These are phyloP conservation scores for Cladosporium sp. DNA, from an alignment of 2,329 filamentous ascomycete species.

Conservation along the genomic window DNA sequence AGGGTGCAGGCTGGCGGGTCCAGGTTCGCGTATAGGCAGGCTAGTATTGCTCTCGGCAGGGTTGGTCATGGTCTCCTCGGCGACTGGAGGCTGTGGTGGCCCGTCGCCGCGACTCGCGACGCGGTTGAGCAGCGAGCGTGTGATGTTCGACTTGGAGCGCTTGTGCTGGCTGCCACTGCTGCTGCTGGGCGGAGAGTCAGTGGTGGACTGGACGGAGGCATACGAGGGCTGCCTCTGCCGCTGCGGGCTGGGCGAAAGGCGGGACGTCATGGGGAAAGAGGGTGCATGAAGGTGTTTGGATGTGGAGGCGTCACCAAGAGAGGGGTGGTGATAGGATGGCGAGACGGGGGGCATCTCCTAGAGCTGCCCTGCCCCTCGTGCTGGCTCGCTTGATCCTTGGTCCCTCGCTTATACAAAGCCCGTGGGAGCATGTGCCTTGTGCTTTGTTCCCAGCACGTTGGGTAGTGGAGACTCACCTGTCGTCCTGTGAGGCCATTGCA, in stretches of 20 bases:
- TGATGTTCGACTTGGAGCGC: constrained; percentile 50
- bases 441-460: background rate
- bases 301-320: background rate
- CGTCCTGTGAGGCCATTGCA: background rate
- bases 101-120: constrained; percentile 45
- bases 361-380: background rate
- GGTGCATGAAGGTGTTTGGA: background rate
- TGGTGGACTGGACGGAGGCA: background rate
- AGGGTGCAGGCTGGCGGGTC: constrained; percentile 6
- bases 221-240: constrained; percentile 3
- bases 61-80: constrained; percentile 48
- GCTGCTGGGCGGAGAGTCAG: background rate
- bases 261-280: constrained; percentile 2
- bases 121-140: constrained; percentile 50
- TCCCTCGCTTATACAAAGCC: constrained; percentile 1
- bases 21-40: constrained; percentile 47
- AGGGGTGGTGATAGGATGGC: background rate
- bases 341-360: background rate
- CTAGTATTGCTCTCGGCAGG: constrained; percentile 70
- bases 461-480: constrained; percentile 2
- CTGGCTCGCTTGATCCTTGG: background rate
- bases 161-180: constrained; percentile 39
- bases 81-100: constrained; percentile 13
- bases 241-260: constrained; percentile 10
- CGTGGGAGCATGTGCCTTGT: background rate